These are phyloP conservation scores for Helotiales sp. DNA, from an alignment of 2,329 filamentous ascomycete genomes.

Conservation along the genomic window DNA sequence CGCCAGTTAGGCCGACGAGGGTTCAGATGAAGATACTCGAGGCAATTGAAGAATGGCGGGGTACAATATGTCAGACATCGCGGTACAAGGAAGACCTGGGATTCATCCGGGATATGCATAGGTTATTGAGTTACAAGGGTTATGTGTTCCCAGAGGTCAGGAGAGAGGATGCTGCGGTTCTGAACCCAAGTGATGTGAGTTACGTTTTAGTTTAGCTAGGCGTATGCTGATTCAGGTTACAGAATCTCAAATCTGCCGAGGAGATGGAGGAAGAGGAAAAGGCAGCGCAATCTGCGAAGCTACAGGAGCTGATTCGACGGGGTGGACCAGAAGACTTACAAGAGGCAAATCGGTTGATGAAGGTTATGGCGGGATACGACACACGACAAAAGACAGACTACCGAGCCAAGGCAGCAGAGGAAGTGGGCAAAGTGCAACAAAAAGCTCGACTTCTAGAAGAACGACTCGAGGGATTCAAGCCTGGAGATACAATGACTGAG, in stretches of 20 bases:
- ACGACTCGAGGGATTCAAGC: slow-evolving; percentile 79
- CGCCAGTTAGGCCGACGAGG: slow-evolving; percentile 79
- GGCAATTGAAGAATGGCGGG: slow-evolving; percentile 96
- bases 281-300: slow-evolving; percentile 94
- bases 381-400: slow-evolving; percentile 96
- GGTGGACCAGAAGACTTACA: slow-evolving; percentile 91
- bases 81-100: slow-evolving; percentile 96
- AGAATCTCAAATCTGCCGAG: slow-evolving; percentile 94
- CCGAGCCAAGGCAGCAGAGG: slow-evolving; percentile 93
- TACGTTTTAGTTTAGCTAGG: background rate
- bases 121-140: slow-evolving; percentile 92
- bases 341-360: slow-evolving; percentile 97
- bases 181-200: slow-evolving; percentile 94
- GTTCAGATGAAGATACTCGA: slow-evolving; percentile 93
- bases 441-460: slow-evolving; percentile 93
- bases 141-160: slow-evolving; percentile 93
- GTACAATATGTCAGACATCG: slow-evolving; percentile 97
- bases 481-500: slow-evolving; percentile 74
- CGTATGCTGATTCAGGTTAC: slow-evolving; percentile 26
- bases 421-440: slow-evolving; percentile 91
- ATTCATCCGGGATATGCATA: slow-evolving; percentile 97
- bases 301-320: slow-evolving; percentile 92
- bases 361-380: slow-evolving; percentile 97
- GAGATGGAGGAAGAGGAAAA: slow-evolving; percentile 98
- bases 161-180: slow-evolving; percentile 89